These are phyloP conservation scores for Rhodosporidiobolus odoratus DNA, from an alignment of 768 basidiomycete species.

Conservation along the genomic window DNA sequence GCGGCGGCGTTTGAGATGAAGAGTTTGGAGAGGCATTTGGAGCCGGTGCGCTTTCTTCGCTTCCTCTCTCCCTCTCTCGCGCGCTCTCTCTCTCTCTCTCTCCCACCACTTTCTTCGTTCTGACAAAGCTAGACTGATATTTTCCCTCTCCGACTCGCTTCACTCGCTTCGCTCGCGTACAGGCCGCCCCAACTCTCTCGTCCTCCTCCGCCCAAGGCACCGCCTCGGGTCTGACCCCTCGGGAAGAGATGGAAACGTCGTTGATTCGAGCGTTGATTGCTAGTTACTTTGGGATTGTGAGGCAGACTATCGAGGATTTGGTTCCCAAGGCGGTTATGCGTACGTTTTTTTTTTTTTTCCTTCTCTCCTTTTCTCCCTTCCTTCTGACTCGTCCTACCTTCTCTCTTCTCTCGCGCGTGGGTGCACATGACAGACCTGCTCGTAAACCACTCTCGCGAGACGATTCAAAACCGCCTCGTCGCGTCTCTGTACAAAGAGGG, in stretches of 20 bases:
- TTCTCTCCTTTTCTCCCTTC: background rate
- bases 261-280: constrained; percentile 91
- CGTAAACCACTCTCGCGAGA: constrained; percentile 92
- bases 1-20: constrained; percentile 96
- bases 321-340: constrained; percentile 99
- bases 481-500: constrained; percentile 90
- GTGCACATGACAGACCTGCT: constrained; percentile 52
- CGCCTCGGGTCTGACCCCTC: constrained; percentile 65
- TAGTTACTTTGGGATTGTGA: constrained; percentile 91
- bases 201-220: constrained; percentile 54
- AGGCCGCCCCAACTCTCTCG: constrained; percentile 55
- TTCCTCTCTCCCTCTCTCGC: background rate
- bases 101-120: no score
- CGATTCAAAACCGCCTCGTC: constrained; percentile 95
- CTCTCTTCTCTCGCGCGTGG: background rate
- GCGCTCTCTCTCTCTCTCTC: background rate
- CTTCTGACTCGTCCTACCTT: background rate
- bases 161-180: background rate
- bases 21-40: constrained; percentile 93
- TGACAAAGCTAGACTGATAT: background rate
- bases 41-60: constrained; percentile 65
- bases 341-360: constrained; percentile 19
- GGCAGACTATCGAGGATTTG: constrained; percentile 93
- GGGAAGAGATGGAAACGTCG: constrained; percentile 94
- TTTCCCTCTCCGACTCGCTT: background rate